Evolutionary conservation across 257 asterid genomes (phyloP), one percentile per base, ranked within the genome.

Genomic region (Solanum pinnatisectum): DNA sequence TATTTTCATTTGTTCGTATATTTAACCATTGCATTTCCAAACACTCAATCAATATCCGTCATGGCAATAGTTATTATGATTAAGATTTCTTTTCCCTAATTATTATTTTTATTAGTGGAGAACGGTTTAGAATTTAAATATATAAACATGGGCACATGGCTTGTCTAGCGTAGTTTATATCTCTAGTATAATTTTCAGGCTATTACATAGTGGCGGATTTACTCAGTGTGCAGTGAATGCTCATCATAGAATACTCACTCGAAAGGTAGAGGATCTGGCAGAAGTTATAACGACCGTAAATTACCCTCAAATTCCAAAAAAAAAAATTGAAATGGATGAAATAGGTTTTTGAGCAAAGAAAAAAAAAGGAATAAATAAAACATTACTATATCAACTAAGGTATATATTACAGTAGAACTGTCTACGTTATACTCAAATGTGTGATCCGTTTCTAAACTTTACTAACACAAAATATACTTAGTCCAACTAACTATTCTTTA

Each of bases 391-490:
- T 56, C 65, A 56, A 56, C 10, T 52, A 7, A 56, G 10, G 11
- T 20, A 56, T 20, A 56, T 20, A 6, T 20, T 20, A 56, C 0
- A 20, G 0, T 20, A 56, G 65, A 56, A 56, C 5, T 0, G 11
- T 18, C 5, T 56, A 20, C 10, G 10, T 16, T 52, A 16, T 23
- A 52, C 1, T 46, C 56, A 46, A 0, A 46, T 46, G 20, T 46
- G 56, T 18, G 1, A 1, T 46, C 18, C 56, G 13, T 13, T 46
- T 0, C 18, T 46, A 15, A 49, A 49, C 8, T 49, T 49, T 15
- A 49, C 60, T 3, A 0, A 6, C 65, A 56, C 10, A 56, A 18
- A 56, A 20, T 56, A 56, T 56, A 52, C 63, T 56, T 56, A 20
- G 23, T 56, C n/a, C 25, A 56, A 18, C n/a, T 0, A 56, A 56